Conservation (phyloP, 208 protist species). For the Crithidia acanthocephali region DNA sequence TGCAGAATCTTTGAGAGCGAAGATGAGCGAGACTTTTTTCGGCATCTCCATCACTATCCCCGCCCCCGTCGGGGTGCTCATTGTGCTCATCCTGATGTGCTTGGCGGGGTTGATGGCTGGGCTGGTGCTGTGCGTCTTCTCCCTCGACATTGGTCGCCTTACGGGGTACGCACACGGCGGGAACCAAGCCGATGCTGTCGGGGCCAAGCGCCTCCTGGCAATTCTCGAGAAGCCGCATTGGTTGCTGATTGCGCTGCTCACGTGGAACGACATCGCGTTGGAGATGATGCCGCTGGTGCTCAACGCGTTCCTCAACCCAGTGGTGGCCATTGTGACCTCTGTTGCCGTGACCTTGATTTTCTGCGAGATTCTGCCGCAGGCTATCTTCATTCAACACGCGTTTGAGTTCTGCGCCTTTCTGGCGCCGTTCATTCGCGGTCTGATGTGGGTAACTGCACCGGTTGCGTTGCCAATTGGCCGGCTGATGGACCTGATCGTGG, state of each 20-base stretch:
- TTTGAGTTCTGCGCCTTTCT: slow-evolving; percentile 58
- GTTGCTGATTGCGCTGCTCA: slow-evolving; percentile 68
- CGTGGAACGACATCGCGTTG: slow-evolving; percentile 63
- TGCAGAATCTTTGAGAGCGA: not conserved
- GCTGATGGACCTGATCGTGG: slow-evolving; percentile 65
- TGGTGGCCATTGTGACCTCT: slow-evolving; percentile 53
- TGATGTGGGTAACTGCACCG: slow-evolving; percentile 65
- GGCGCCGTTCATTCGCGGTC: slow-evolving; percentile 46
- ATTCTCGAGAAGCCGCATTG: slow-evolving; percentile 69
- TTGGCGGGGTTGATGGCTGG: slow-evolving; percentile 58
- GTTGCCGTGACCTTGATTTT: slow-evolving; percentile 69
- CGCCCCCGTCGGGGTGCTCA: slow-evolving; percentile 28
- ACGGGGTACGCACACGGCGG: slow-evolving; percentile 31
- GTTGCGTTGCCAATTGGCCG: slow-evolving; percentile 73
- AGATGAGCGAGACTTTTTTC: slow-evolving; percentile 41
- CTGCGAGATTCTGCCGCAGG: slow-evolving; percentile 79
- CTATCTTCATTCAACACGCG: slow-evolving; percentile 64
- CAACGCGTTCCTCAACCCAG: slow-evolving; percentile 55
- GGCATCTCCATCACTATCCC: slow-evolving; percentile 47
- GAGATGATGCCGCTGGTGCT: slow-evolving; percentile 80
- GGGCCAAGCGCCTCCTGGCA: slow-evolving; percentile 48
- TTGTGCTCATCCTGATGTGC: slow-evolving; percentile 57
- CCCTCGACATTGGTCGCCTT: slow-evolving; percentile 55
- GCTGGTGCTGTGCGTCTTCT: slow-evolving; percentile 69
- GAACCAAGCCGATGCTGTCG: slow-evolving; percentile 40